Evolutionary conservation across 768 basidiomycete genomes (phyloP).

Genomic region (Termitomyces sp.): DNA sequence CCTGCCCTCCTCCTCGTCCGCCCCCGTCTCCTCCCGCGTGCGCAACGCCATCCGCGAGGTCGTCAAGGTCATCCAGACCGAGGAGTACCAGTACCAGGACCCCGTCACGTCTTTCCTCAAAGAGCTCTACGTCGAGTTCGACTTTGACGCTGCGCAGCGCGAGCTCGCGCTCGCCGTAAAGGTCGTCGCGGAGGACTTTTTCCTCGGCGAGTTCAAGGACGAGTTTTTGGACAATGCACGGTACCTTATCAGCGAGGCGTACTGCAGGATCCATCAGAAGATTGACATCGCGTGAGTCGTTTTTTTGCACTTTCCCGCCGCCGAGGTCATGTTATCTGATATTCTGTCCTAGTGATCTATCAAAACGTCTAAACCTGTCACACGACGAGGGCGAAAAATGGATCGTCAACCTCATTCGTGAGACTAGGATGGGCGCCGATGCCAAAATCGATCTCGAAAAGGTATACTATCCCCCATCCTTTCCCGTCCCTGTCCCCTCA

Average conservation of each 20-base stretch:
- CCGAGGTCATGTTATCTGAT: neutral
- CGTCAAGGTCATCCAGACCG: conserved; percentile 90
- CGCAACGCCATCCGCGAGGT: conserved; percentile 87
- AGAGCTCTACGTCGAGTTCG: conserved; percentile 92
- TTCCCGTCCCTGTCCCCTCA: neutral
- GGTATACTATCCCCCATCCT: conserved; percentile 35
- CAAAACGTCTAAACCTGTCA: conserved; percentile 89
- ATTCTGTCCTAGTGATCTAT: conserved; percentile 62
- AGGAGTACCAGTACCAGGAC: conserved; percentile 95
- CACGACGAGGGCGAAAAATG: conserved; percentile 97
- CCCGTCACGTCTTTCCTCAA: conserved; percentile 91
- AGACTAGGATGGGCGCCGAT: conserved; percentile 94
- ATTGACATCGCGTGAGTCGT: conserved; percentile 74
- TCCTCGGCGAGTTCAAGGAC: conserved; percentile 83
- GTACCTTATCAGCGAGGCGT: conserved; percentile 94
- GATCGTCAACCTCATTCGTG: conserved; percentile 98
- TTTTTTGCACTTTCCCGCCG: neutral
- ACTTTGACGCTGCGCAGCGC: conserved; percentile 91
- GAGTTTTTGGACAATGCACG: conserved; percentile 97
- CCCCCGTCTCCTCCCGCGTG: conserved; percentile 61
- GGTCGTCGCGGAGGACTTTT: conserved; percentile 90
- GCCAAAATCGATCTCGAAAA: conserved; percentile 98
- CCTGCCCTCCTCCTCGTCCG: conserved; percentile 32
- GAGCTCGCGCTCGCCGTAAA: conserved; percentile 73
- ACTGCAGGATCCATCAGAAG: conserved; percentile 93